Evolutionary conservation across 352 stramenopile species (phyloP).

Genomic region (Phytopythium montanum): DNA sequence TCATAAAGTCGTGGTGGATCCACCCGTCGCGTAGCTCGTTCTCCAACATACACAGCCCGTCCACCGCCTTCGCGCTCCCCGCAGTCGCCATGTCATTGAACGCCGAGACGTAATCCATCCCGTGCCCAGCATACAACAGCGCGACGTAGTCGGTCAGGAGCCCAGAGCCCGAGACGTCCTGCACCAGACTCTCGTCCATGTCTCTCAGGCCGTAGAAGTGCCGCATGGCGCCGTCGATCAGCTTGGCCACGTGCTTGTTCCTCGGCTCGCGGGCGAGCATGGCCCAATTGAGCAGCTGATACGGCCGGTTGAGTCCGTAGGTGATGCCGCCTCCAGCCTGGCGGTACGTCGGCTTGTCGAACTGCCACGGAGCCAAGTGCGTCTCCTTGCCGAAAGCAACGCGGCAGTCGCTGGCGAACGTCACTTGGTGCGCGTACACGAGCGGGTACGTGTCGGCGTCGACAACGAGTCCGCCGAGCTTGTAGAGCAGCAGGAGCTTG

Average conservation of each 20-base stretch:
- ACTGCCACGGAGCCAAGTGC: not conserved
- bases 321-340: not conserved
- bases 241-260: conserved; percentile 11
- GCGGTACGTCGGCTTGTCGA: conserved; percentile 8
- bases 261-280: conserved; percentile 9
- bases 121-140: conserved; percentile 10
- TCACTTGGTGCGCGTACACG: not conserved
- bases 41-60: conserved; percentile 11
- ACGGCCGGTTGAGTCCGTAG: conserved; percentile 11
- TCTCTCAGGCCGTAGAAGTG: conserved; percentile 15
- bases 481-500: conserved; percentile 18
- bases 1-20: conserved; percentile 2
- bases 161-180: conserved; percentile 13
- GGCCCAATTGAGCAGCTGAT: conserved; percentile 20
- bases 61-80: not conserved
- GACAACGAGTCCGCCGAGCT: conserved; percentile 10
- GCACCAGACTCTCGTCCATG: conserved; percentile 13
- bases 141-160: conserved; percentile 17
- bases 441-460: conserved; percentile 14
- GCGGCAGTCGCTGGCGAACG: conserved; percentile 7
- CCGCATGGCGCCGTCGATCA: conserved; percentile 12
- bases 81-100: not conserved
- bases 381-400: conserved; percentile 15
- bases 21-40: not conserved
- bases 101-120: not conserved